These are phyloP conservation scores for Echeveria elegans DNA, from an alignment of 164 flowering plant genomes.

Conservation along the genomic window DNA sequence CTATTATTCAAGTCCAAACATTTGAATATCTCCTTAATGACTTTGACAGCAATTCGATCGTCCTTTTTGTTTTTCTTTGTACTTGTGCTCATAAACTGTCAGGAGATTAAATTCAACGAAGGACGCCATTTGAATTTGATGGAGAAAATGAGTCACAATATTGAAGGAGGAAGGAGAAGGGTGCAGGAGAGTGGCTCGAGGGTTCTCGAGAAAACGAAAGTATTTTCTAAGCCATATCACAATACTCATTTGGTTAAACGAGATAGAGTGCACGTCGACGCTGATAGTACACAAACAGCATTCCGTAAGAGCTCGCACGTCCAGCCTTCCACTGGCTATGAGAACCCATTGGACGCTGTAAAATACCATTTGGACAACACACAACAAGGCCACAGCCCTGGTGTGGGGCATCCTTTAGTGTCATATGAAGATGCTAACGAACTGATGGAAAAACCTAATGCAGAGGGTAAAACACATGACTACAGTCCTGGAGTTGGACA, in stretches of 20 bases:
- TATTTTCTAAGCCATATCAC: not conserved
- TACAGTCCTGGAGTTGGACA: constrained; percentile 2
- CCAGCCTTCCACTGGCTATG: too few species aligned
- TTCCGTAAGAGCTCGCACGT: too few species aligned
- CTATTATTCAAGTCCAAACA: not conserved
- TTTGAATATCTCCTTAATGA: not conserved
- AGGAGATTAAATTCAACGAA: not conserved
- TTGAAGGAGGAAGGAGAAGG: not conserved
- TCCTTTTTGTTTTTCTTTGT: not conserved
- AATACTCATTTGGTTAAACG: not conserved
- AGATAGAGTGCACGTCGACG: too few species aligned
- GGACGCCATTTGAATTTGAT: not conserved
- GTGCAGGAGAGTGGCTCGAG: not conserved
- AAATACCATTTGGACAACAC: not conserved
- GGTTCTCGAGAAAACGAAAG: not conserved
- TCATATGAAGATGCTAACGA: not conserved
- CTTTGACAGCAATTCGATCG: not conserved
- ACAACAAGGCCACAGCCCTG: constrained; percentile 20
- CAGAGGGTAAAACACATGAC: constrained; percentile 6
- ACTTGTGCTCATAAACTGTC: not conserved
- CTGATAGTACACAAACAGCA: too few species aligned
- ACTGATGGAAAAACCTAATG: not conserved
- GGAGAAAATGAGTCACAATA: not conserved
- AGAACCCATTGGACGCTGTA: not conserved
- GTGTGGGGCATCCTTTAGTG: constrained; percentile 19